A percentile compares a stretch with the other conserved stretches of the same genome.
phyloP scores from a whole-genome alignment of 192 early-diverging fungal species.

The Spinellus fusiger region DNA sequence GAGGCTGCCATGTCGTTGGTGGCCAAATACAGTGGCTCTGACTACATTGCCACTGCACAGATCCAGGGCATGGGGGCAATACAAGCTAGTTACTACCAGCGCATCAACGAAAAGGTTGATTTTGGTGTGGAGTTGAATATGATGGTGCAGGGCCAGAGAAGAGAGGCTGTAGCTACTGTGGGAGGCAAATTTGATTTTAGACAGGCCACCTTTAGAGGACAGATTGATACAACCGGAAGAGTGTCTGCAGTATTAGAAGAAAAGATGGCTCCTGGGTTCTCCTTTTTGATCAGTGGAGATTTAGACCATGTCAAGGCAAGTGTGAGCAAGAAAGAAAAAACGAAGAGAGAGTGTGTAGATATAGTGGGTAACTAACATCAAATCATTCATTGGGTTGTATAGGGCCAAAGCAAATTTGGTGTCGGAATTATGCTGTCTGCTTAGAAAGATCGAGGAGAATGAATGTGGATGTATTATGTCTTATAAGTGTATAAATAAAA shows the following conservation, averaged over 20 bases:
- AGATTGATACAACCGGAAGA: constrained; percentile 85
- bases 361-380: neutral
- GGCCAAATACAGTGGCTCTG: constrained; percentile 59
- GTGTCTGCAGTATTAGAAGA: constrained; percentile 89
- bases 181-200: constrained; percentile 98
- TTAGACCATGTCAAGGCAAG: constrained; percentile 91
- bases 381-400: neutral
- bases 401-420: constrained; percentile 76
- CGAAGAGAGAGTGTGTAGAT: neutral
- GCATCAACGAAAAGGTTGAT: constrained; percentile 90
- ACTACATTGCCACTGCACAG: constrained; percentile 65
- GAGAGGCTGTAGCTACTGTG: constrained; percentile 90
- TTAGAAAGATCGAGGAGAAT: constrained; percentile 42
- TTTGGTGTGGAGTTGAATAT: constrained; percentile 88
- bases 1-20: constrained; percentile 73
- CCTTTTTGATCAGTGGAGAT: constrained; percentile 86
- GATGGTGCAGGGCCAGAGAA: constrained; percentile 58
- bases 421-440: constrained; percentile 84
- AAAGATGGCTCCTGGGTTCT: constrained; percentile 90
- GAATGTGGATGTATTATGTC: neutral
- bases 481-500: neutral
- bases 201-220: constrained; percentile 85
- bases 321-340: no score
- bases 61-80: constrained; percentile 61
- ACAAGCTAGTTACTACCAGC: constrained; percentile 84